Base-by-base conservation (phyloP, 1,284 basidiomycete species). In the Sporisorium iseilematis-ciliati region DNA sequence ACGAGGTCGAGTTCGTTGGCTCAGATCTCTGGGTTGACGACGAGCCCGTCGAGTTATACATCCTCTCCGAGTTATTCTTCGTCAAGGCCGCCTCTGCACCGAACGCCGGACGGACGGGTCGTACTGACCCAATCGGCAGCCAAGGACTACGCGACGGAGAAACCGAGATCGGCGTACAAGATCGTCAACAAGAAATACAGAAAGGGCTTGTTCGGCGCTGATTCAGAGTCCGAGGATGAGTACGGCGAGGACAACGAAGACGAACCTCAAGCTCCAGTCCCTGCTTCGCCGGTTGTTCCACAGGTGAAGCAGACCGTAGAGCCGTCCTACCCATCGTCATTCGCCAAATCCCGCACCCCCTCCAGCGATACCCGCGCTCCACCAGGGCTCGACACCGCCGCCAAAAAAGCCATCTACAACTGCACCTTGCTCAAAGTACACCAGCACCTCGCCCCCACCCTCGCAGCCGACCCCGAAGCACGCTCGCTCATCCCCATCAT, bases 391-490 rank as follows among this genome's bases (percentile, higher is more conserved):
- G 70, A 77, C 42, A 65, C 77, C 2, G 68, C 71, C 16, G 72
- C 75, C 14, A 82, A 79, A 57, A 72, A 71, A n/a, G 75, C 81
- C 3, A 56, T 81, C 4, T 81, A 82, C 65, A 71, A 75, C 16
- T 79, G 79, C 60, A 82, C 81, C 1, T 57, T 82, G 25, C 73
- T 79, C 63, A 82, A 82, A 57, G 73, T 81, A 3, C 79, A 82
- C 57, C 64, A 73, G 26, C 79, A 81, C 31, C 69, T 82, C 4
- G 75, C 74, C 1, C 35, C 62, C 4, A 62, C 55, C 0, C 42
- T 73, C 4, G 65, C 65, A 11, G 56, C 35, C 12, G 69, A 75
- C 21, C 48, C 48, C 11, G 64, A 66, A 38, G 48, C 61, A 0
- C 64, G 65, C 16, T 23, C 51, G 11, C 73, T 49, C 29, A 53